Base-by-base conservation (phyloP, 345 rosid genomes). In the Odontarrhena argentea region DNA sequence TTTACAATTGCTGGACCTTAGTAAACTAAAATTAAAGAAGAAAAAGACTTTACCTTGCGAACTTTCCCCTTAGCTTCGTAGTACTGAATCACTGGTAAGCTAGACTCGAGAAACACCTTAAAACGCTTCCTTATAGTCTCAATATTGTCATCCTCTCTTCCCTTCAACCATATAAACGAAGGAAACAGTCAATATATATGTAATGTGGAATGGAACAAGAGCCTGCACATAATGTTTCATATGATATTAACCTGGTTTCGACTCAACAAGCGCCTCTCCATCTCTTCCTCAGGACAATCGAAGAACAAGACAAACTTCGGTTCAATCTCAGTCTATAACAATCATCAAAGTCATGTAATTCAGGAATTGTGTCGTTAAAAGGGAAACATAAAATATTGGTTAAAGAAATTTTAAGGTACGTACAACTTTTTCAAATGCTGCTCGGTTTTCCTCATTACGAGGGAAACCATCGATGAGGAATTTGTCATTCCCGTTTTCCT, bases 391-490 rank as follows among this genome's bases (percentile, higher is more conserved):
- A 25, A 11, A 14, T 5, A 11, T 30, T 10, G 28, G 18, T 28
- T 18, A 26, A 1, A 37, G 44, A 18, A 37, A 7, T 2, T 30
- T 10, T 8, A 13, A 26, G 28, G 49, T 56, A 68, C 90, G 85
- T 79, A 86, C 96, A 67, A 82, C 85, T 62, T 57, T 80, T 61
- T 87, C 96, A 78, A 89, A 92, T 34, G 95, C 91, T 7, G 85
- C 84, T 44, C 89, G 87, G 76, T 89, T 92, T 71, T 87, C 92
- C 81, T 92, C 98, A 68, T 92, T 83, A 8, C 96, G 84, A 74
- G 96, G 98, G 75, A 92, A 92, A 8, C 92, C 98, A 79, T 89
- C 96, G 60, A 89, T 86, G 54, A 92, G 81, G 61, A 87, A 87
- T 51, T 81, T 92, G 67, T 86, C 81, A 49, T 87, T 89, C 12